Evolutionary conservation across 805 yeast genomes (phyloP).

Genomic region (Kuraishia cidri): DNA sequence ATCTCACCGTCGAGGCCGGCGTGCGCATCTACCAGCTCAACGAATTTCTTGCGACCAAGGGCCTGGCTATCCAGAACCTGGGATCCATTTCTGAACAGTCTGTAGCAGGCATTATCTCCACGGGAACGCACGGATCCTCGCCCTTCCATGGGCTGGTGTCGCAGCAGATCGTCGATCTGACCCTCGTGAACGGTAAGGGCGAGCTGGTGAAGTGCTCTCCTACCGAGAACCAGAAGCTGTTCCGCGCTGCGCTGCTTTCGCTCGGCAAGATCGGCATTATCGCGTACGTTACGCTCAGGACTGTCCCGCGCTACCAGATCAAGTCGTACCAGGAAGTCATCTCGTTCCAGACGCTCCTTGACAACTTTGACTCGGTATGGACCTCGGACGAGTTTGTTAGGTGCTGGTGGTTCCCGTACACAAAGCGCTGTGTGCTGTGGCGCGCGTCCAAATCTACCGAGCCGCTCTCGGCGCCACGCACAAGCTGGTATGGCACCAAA

Average conservation of each 20-base stretch:
- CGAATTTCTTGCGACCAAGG: constrained; percentile 48
- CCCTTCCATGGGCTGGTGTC: constrained; percentile 87
- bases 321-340: constrained; percentile 78
- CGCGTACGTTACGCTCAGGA: constrained; percentile 75
- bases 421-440: constrained; percentile 83
- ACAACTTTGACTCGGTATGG: constrained; percentile 76
- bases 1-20: constrained; percentile 94
- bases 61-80: constrained; percentile 79
- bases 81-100: constrained; percentile 95
- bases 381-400: constrained; percentile 84
- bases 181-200: constrained; percentile 71
- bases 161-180: constrained; percentile 75
- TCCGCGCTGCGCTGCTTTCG: constrained; percentile 76
- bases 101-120: constrained; percentile 89
- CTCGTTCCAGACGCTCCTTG: constrained; percentile 61
- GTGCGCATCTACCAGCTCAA: constrained; percentile 69
- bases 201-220: constrained; percentile 61
- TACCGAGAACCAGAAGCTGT: constrained; percentile 51
- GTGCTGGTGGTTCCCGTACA: constrained; percentile 97
- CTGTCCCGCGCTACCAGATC: constrained; percentile 77
- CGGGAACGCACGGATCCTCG: constrained; percentile 96
- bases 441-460: constrained; percentile 73
- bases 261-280: constrained; percentile 90
- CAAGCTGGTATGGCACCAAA: constrained; percentile 79
- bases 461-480: constrained; percentile 52